Evolutionary conservation across 495 filamentous ascomycete genomes (phyloP).

Genomic region (Xylaria telfairii): DNA sequence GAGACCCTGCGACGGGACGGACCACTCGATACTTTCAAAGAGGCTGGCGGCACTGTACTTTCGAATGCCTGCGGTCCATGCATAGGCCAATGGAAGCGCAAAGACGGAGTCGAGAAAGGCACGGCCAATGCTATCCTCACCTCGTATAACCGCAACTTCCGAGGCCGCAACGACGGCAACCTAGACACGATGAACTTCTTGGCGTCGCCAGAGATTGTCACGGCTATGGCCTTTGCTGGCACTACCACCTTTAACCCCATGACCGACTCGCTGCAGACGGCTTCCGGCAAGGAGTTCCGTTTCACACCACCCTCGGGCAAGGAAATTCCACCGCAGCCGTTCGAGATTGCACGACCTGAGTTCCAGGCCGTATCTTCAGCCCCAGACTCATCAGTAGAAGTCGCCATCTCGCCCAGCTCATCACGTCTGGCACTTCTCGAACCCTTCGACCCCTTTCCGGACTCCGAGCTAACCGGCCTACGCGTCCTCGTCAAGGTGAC

Average conservation of each 20-base stretch:
- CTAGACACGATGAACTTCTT: conserved; percentile 97
- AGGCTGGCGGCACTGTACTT: conserved; percentile 85
- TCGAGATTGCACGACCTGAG: conserved; percentile 76
- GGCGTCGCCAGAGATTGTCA: conserved; percentile 93
- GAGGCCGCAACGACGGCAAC: conserved; percentile 95
- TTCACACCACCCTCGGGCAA: conserved; percentile 82
- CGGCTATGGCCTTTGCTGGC: conserved; percentile 91
- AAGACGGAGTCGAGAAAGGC: conserved; percentile 80
- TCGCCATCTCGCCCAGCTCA: conserved; percentile 83
- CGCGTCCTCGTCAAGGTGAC: conserved; percentile 92
- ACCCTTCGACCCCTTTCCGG: conserved; percentile 86
- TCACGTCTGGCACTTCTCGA: conserved; percentile 89
- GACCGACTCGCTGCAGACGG: conserved; percentile 81
- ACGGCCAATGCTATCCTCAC: conserved; percentile 94
- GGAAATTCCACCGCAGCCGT: conserved; percentile 78
- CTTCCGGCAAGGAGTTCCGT: conserved; percentile 81
- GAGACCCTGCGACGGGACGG: conserved; percentile 88
- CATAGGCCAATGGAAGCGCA: conserved; percentile 96
- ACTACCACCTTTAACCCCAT: conserved; percentile 95
- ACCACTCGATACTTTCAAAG: conserved; percentile 83
- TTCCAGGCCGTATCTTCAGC: conserved; percentile 74
- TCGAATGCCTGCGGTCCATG: conserved; percentile 97
- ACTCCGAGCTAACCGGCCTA: conserved; percentile 71
- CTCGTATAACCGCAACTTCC: conserved; percentile 98
- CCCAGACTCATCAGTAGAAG: conserved; percentile 67